These are phyloP conservation scores for Erodium texanum DNA, from an alignment of 441 rosid species.

Conservation along the genomic window DNA sequence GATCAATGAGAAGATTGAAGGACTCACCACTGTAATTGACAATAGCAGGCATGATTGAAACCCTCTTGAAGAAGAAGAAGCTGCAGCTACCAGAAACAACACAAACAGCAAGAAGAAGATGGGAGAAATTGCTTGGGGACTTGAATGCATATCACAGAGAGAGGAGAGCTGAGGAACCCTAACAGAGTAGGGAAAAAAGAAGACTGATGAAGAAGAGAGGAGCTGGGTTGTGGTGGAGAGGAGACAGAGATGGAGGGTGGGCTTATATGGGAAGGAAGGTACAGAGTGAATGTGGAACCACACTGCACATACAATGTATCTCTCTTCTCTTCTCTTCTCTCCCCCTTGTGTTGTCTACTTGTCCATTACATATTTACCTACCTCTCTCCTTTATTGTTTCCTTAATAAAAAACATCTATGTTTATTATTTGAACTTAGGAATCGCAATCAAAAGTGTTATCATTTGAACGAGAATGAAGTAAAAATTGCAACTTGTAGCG, in stretches of 20 bases:
- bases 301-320: conserved; percentile 42
- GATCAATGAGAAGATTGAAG: background rate
- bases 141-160: conserved; percentile 33
- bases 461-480: no score
- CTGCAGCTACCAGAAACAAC: conserved; percentile 11
- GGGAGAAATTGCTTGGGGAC: conserved; percentile 18
- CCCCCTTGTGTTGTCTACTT: background rate
- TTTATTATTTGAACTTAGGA: no score
- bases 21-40: conserved; percentile 49
- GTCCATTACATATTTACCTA: background rate
- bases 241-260: background rate
- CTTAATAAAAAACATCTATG: no score
- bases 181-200: conserved; percentile 38
- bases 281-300: conserved; percentile 11
- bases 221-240: background rate
- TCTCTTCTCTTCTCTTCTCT: conserved; percentile 13
- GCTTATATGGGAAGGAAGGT: conserved; percentile 3
- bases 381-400: background rate
- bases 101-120: conserved; percentile 17
- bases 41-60: conserved; percentile 53
- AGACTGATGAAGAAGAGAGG: conserved; percentile 1
- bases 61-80: conserved; percentile 5
- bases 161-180: conserved; percentile 30
- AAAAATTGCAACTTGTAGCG: no score
- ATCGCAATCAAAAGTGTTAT: no score